phyloP scores from a whole-genome alignment of 441 rosid genomes.

The Populus trichocarpa region DNA sequence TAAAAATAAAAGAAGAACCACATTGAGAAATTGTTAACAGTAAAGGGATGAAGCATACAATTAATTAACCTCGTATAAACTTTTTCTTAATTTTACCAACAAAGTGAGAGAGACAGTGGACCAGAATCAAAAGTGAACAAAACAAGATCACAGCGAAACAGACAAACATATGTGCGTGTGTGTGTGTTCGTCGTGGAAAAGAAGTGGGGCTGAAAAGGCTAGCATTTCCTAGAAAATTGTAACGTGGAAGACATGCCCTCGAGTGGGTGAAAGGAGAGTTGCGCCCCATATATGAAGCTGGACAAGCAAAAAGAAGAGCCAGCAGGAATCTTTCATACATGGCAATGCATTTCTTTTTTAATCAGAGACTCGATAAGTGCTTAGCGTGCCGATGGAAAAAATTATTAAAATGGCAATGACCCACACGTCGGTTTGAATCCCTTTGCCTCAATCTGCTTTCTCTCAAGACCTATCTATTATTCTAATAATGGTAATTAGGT shows the following conservation, averaged over 20 bases:
- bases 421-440: background rate
- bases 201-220: background rate
- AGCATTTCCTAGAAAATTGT: background rate
- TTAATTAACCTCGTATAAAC: background rate
- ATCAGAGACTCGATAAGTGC: background rate
- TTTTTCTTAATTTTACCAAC: background rate
- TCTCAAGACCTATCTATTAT: background rate
- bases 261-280: background rate
- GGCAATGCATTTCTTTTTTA: background rate
- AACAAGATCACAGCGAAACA: background rate
- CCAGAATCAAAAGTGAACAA: background rate
- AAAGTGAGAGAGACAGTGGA: background rate
- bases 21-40: background rate
- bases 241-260: conserved; percentile 5
- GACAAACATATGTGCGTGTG: background rate
- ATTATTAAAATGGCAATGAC: background rate
- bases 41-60: background rate
- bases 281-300: background rate
- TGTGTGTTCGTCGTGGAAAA: background rate
- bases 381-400: background rate
- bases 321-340: background rate
- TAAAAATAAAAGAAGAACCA: background rate
- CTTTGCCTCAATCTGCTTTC: background rate
- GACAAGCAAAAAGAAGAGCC: background rate
- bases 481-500: background rate